Percentiles rank a stretch among this genome's conserved stretches.
phyloP scores from a whole-genome alignment of 169 alveolate genomes.

The Cryptosporidium xiaoi region DNA sequence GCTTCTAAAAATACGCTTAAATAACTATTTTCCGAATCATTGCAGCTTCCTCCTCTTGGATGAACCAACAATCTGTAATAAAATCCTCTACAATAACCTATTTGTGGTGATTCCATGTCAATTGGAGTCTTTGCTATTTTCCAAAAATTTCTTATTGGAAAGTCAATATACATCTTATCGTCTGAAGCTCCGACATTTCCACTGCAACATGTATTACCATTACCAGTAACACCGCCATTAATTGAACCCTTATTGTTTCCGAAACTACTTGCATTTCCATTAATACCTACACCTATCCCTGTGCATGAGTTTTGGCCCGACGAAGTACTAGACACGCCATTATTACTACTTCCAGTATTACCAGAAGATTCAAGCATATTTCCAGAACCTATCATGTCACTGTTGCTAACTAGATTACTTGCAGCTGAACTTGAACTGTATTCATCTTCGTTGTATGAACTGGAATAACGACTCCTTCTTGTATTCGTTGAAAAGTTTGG shows the following conservation, averaged over 20 bases:
- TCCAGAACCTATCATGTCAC: too few relatives aligned
- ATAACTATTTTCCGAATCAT: conserved; percentile 87
- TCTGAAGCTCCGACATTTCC: conserved; percentile 58
- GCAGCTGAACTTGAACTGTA: conserved; percentile 51
- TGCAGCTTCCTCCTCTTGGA: conserved; percentile 91
- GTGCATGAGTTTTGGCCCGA: too few relatives aligned
- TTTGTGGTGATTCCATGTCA: conserved; percentile 89
- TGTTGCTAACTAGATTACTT: neutral
- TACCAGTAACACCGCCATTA: too few relatives aligned
- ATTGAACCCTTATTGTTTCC: too few relatives aligned
- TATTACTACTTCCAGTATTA: too few relatives aligned
- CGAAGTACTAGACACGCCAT: too few relatives aligned
- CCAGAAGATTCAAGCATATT: too few relatives aligned
- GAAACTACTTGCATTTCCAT: too few relatives aligned
- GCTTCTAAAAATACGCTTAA: conserved; percentile 91
- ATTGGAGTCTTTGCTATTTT: conserved; percentile 89
- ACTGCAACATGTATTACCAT: neutral
- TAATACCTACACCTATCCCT: too few relatives aligned
- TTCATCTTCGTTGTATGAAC: conserved; percentile 59
- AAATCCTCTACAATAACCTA: conserved; percentile 90
- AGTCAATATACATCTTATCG: conserved; percentile 82
- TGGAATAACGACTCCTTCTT: conserved; percentile 27
- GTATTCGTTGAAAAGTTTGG: conserved; percentile 38
- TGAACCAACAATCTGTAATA: conserved; percentile 87
- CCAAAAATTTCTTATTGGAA: conserved; percentile 90